Evolutionary conservation across 257 asterid genomes (phyloP).

Genomic region (Avicennia marina): DNA sequence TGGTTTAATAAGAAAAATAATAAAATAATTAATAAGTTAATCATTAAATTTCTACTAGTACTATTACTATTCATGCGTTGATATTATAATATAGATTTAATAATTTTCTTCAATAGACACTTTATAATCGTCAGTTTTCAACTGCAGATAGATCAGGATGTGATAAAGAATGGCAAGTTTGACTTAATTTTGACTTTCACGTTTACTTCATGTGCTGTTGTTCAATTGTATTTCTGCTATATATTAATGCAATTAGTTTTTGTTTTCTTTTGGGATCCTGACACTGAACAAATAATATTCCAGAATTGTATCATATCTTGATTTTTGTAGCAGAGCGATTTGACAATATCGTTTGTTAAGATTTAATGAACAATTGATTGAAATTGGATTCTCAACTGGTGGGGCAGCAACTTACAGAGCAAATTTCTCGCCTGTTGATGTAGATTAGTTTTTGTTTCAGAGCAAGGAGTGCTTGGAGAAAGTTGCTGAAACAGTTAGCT

Average conservation of each 20-base stretch:
- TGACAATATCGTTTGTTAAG: background rate
- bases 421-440: background rate
- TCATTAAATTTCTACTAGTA: too few species aligned
- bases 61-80: too few species aligned
- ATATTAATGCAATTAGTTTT: background rate
- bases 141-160: too few species aligned
- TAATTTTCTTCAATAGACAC: too few species aligned
- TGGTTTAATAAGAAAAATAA: too few species aligned
- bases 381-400: slow-evolving; percentile 2
- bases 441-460: slow-evolving; percentile 38
- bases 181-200: too few species aligned
- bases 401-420: background rate
- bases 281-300: background rate
- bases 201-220: background rate
- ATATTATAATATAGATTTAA: too few species aligned
- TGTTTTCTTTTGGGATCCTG: slow-evolving; percentile 1
- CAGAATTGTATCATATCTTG: background rate
- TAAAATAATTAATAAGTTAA: too few species aligned
- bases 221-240: background rate
- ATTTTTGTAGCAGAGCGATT: slow-evolving; percentile 1
- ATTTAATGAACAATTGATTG: slow-evolving; percentile 1
- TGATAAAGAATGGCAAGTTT: too few species aligned
- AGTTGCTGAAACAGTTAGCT: slow-evolving; percentile 67
- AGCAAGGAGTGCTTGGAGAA: slow-evolving; percentile 98
- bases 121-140: too few species aligned